Base-by-base conservation (phyloP, 805 yeast genomes). In the Teunomyces pallodes region DNA sequence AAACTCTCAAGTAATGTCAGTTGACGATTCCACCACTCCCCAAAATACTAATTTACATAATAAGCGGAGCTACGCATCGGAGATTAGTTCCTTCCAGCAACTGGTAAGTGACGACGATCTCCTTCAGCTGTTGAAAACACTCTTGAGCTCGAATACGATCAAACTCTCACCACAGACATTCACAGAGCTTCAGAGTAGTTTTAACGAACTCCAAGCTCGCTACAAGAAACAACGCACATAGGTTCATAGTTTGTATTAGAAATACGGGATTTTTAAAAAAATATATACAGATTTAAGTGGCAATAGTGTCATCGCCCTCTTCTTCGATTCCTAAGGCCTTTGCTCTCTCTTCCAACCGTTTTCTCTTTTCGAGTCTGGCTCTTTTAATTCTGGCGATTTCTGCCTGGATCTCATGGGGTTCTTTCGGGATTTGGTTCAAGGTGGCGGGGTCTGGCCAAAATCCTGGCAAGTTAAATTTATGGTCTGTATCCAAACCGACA, bases 401-500 rank as follows among this genome's bases (percentile, higher is more conserved):
- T 1, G 94, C 92, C 63, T 88, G 86, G 50, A 91, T 89, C 62
- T 91, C 97, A 59, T 86, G 87, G 2, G 90, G 90, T 61, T 91
- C 97, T 60, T 90, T 91, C 2, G 98, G 98, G 31, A 91, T 84
- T 68, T 88, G 86, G 64, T 91, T 90, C 56, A 90, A 76, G 2
- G 97, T 86, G 36, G 87, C 86, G 36, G 97, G 97, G 65, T 90
- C 97, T 2, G 98, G 98, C 96, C 96, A 90, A 69, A 89, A 91
- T 16, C 96, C 96, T 7, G 96, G 95, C 42, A 90, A 84, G 61
- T 90, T 88, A 65, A 91, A 83, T 71, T 90, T 91, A 58, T 76
- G 81, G 65, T 91, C 96, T 1, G 97, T 86, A 58, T 91, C 91
- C 35, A 86, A 79, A 62, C 98, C 97, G 40, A 90, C 91, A 58